Base-by-base conservation (phyloP, 352 stramenopile species). In the Phytophthora ramorum region DNA sequence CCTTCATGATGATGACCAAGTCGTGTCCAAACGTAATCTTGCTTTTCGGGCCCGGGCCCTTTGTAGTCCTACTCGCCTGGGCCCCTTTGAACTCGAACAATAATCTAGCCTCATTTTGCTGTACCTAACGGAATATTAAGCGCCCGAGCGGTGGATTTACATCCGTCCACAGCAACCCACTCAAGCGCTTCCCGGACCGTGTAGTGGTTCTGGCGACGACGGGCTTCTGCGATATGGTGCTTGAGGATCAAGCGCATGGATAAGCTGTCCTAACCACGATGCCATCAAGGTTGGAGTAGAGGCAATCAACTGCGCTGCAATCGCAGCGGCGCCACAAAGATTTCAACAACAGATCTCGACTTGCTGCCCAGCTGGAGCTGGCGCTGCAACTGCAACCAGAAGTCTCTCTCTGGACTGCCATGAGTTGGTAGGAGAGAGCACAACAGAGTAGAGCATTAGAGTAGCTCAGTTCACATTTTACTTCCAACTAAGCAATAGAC, bases 1-100 rank as follows among this genome's bases (percentile, higher is more conserved):
- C 34, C 34, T 40, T 40, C 34, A 40, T 40, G 34, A n/a, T 38
- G 0, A 35, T 57, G 19, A 57, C 19, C 17, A 57, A 19, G 49
- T 47, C 49, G 13, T 47, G 49, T 3, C 14, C 28, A 45, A 57
- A 57, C 13, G 49, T 28, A 24, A 57, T 34, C 7, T 35, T 47
- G 37, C 37, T 20, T 19, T 44, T 17, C 10, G 37, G 12, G n/a
- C 46, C 48, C 16, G n/a, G 37, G 28, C 17, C 28, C n/a, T 55
- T 55, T 41, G 17, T 24, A 10, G 48, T 44, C 17, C 17, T 45
- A 7, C 48, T 55, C n/a, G 32, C 34, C 48, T 55, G 48, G 4
- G 48, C 14, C 17, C 30, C 48, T 10, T 44, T 43, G 8, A 55
- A 44, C 17, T 41, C 46, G 16, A n/a, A n/a, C n/a, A n/a, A 44